Evolutionary conservation across 2,329 filamentous ascomycete genomes (phyloP).

Genomic region (Aspergillus sp.): DNA sequence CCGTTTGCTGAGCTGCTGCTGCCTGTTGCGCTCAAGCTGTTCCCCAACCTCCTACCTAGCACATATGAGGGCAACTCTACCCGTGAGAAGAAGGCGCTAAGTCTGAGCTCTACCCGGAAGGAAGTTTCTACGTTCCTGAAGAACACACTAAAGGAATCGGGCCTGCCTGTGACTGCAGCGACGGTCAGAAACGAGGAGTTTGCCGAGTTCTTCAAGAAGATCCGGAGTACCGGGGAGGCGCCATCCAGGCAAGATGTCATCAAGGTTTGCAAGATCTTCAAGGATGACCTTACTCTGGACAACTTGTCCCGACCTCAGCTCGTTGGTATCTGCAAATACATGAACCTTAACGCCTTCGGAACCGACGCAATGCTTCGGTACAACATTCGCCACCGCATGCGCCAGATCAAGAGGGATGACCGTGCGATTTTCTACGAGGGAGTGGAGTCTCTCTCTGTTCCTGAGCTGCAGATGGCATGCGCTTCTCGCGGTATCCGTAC

Average conservation of each 20-base stretch:
- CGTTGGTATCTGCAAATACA: conserved; percentile 96
- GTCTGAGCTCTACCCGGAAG: conserved; percentile 80
- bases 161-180: conserved; percentile 77
- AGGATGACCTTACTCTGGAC: conserved; percentile 94
- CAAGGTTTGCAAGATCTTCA: conserved; percentile 98
- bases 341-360: conserved; percentile 95
- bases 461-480: conserved; percentile 88
- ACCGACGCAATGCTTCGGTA: conserved; percentile 98
- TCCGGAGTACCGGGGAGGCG: conserved; percentile 84
- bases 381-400: conserved; percentile 95
- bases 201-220: conserved; percentile 93
- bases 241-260: conserved; percentile 90
- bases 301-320: conserved; percentile 94
- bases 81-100: conserved; percentile 83
- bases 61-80: conserved; percentile 92
- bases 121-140: conserved; percentile 90
- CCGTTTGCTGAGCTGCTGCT: conserved; percentile 93
- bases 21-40: conserved; percentile 86
- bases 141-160: conserved; percentile 87
- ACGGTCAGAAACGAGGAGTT: conserved; percentile 93
- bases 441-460: conserved; percentile 87
- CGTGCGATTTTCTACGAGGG: conserved; percentile 91
- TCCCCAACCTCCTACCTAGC: conserved; percentile 95
- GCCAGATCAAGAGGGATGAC: conserved; percentile 98
- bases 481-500: conserved; percentile 90